Evolutionary conservation across 441 rosid genomes (phyloP), one percentile per base, ranked within the genome.

Genomic region (Syzygium malaccense): DNA sequence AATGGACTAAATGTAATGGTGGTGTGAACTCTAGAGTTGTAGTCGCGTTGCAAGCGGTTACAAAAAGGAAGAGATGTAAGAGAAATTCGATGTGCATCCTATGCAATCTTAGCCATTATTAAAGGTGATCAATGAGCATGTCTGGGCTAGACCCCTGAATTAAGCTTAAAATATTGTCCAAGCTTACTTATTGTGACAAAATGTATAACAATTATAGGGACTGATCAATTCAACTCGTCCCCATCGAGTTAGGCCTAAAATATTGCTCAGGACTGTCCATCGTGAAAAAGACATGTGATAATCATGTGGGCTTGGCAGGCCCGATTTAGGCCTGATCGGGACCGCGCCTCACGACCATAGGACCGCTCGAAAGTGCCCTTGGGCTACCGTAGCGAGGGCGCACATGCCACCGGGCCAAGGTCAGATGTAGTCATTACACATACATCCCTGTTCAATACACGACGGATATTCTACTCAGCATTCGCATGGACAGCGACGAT

Each of bases 91-190:
- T 4, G 12, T 8, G 12, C 41, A 64, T 64, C 23, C 6, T 64
- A 3, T 30, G 75, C 8, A 64, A 0, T 15, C 33, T 30, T 15
- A 30, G 1, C 3, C 20, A 64, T 64, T 64, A 30, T 2, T 64
- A 64, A 41, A 64, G 23, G 11, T 64, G 75, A 64, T 17, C 6
- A 13, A 75, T 2, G 18, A 18, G n/a, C 4, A 18, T 3, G 53
- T 75, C 0, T 6, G 5, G 18, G 5, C 0, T 25, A 1, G 4
- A 13, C 12, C 17, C 41, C 8, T 2, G 1, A 64, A 64, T 64
- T 23, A 17, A 8, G 84, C 28, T 4, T 48, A 75, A 41, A 41
- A 75, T 1, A 41, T 30, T 12, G 17, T 9, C 23, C 41, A 30
- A 1, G 75, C 12, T 30, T 20, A 12, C 12, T 12, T 64, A 17